Evolutionary conservation across 768 basidiomycete genomes (phyloP).

Genomic region (Russula lepida): DNA sequence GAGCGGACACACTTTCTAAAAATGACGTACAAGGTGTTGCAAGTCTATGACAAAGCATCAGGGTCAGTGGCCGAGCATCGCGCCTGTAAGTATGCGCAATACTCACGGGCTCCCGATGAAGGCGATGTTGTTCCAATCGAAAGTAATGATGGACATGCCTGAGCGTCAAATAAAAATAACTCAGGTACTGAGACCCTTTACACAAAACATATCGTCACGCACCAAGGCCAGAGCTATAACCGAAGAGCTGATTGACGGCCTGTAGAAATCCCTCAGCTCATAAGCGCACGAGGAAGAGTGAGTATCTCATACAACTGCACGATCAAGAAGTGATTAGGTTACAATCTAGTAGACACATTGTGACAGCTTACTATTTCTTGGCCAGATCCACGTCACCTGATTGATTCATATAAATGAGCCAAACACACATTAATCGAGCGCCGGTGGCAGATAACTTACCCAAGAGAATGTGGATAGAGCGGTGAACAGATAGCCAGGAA

Average conservation of each 20-base stretch:
- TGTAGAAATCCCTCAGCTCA: slow-evolving; percentile 2
- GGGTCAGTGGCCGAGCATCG: not conserved
- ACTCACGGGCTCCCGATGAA: slow-evolving; percentile 22
- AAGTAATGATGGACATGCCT: slow-evolving; percentile 66
- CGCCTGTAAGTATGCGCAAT: not conserved
- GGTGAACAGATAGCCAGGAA: slow-evolving; percentile 22
- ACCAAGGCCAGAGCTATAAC: slow-evolving; percentile 28
- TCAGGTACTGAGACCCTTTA: not conserved
- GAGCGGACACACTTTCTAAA: not conserved
- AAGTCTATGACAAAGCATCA: slow-evolving; percentile 28
- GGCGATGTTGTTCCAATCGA: slow-evolving; percentile 59
- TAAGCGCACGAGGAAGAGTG: not conserved
- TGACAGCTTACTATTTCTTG: slow-evolving; percentile 16
- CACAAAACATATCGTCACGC: not conserved
- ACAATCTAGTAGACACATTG: not conserved
- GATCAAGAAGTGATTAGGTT: not conserved
- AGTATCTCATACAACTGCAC: slow-evolving; percentile 17
- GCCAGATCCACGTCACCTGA: slow-evolving; percentile 22
- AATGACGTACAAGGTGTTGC: slow-evolving; percentile 53
- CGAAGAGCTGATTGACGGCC: slow-evolving; percentile 47
- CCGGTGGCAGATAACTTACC: slow-evolving; percentile 11
- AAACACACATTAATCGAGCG: not conserved
- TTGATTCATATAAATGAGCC: not conserved
- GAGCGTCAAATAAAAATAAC: not conserved
- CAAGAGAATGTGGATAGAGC: slow-evolving; percentile 22